phyloP scores from a whole-genome alignment of 108 stramenopile genomes.

The Epipyxis sp. region DNA sequence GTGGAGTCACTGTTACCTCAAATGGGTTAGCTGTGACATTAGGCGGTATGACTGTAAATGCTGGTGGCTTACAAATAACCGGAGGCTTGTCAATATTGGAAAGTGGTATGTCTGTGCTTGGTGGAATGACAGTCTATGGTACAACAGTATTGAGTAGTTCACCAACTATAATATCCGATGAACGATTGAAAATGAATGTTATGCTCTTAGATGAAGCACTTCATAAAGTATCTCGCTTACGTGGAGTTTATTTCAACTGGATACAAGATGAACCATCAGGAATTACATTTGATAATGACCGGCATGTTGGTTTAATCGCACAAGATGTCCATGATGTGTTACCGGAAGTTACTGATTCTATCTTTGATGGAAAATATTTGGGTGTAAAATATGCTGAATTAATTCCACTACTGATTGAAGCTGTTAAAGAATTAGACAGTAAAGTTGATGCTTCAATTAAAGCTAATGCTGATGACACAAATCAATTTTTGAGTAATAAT shows the following conservation, averaged over 20 bases:
- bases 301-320: slow-evolving; percentile 22
- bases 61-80: slow-evolving; percentile 11
- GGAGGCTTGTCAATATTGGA: slow-evolving; percentile 8
- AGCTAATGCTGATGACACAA: too few relatives aligned
- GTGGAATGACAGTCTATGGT: slow-evolving; percentile 20
- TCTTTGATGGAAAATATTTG: not conserved
- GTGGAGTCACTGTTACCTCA: not conserved
- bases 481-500: too few relatives aligned
- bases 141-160: not conserved
- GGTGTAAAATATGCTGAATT: slow-evolving; percentile 21
- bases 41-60: slow-evolving; percentile 14
- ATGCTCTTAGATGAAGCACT: not conserved
- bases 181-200: slow-evolving; percentile 1
- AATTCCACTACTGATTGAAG: slow-evolving; percentile 20
- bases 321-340: slow-evolving; percentile 28
- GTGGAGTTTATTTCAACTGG: slow-evolving; percentile 29
- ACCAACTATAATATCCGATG: not conserved
- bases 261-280: not conserved
- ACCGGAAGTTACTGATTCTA: not conserved
- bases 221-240: not conserved
- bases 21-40: not conserved
- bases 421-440: slow-evolving; percentile 12
- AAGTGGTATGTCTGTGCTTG: not conserved
- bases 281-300: not conserved
- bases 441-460: too few relatives aligned